A percentile compares a stretch with the other conserved stretches of the same genome.
phyloP scores from a whole-genome alignment of 2,329 filamentous ascomycete genomes.

The Sclerotinia sclerotiorum region DNA sequence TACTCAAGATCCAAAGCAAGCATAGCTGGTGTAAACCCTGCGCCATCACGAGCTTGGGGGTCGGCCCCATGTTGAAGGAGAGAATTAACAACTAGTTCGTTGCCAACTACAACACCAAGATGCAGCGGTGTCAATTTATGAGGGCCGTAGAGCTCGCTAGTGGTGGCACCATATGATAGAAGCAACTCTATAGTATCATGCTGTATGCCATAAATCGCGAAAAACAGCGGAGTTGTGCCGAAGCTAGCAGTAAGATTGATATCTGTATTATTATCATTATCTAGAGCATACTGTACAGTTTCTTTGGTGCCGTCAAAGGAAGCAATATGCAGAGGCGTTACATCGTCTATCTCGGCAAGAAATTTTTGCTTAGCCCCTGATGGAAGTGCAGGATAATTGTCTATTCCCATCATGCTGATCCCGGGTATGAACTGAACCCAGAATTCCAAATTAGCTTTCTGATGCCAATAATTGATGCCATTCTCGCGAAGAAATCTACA shows the following conservation, averaged over 20 bases:
- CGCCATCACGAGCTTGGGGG: not conserved
- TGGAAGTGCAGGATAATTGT: no score
- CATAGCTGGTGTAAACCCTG: not conserved
- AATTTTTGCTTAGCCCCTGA: no score
- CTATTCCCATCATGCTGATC: no score
- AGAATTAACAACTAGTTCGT: not conserved
- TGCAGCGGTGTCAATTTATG: constrained; percentile 2
- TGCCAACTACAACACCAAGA: not conserved
- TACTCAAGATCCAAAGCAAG: not conserved
- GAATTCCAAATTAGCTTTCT: no score
- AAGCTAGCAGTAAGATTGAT: not conserved
- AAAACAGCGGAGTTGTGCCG: not conserved
- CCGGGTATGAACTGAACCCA: no score
- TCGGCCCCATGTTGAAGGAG: not conserved
- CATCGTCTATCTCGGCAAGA: no score
- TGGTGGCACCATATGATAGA: not conserved
- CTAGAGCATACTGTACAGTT: not conserved
- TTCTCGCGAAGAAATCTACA: no score
- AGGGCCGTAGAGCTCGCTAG: not conserved
- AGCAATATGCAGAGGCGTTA: no score
- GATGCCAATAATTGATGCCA: no score
- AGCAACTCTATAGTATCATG: not conserved
- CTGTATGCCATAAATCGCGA: not conserved
- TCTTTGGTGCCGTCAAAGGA: no score
- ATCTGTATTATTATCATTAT: not conserved